Percentiles rank a stretch among this genome's conserved stretches.
Evolutionary conservation across 1,139 yeast species (phyloP).

Genomic region (Yamadazyma dendronema): DNA sequence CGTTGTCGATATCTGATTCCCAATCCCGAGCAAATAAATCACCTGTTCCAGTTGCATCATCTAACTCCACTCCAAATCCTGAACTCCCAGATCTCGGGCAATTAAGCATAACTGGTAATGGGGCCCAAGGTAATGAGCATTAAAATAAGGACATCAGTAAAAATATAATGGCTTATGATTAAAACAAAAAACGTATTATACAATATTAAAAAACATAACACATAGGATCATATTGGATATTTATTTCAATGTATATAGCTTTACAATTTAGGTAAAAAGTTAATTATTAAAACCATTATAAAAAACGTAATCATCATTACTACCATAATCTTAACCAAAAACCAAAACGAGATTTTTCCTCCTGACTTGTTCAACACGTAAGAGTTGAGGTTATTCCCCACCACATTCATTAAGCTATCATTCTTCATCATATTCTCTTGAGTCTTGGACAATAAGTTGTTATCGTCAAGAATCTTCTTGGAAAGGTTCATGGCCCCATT

Average conservation of each 20-base stretch:
- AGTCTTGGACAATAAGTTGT: slow-evolving; percentile 33
- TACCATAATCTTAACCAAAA: slow-evolving; percentile 29
- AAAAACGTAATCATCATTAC: slow-evolving; percentile 26
- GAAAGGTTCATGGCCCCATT: slow-evolving; percentile 37
- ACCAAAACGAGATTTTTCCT: slow-evolving; percentile 36
- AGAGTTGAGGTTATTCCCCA: slow-evolving; percentile 38
- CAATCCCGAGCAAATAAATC: slow-evolving; percentile 3
- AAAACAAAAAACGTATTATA: slow-evolving; percentile 1
- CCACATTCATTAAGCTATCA: slow-evolving; percentile 34
- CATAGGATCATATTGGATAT: slow-evolving; percentile 2
- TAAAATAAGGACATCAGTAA: background rate
- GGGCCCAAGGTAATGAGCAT: background rate
- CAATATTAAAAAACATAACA: background rate
- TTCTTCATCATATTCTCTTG: slow-evolving; percentile 38
- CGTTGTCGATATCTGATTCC: slow-evolving; percentile 4
- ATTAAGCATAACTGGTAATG: background rate
- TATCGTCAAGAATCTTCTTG: slow-evolving; percentile 36
- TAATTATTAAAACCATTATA: slow-evolving; percentile 26
- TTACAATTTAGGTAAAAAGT: slow-evolving; percentile 28
- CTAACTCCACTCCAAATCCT: slow-evolving; percentile 1
- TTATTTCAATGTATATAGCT: slow-evolving; percentile 2
- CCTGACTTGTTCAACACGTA: slow-evolving; percentile 39
- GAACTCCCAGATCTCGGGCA: background rate
- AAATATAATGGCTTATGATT: slow-evolving; percentile 10
- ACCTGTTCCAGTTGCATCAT: slow-evolving; percentile 1